Base-by-base conservation (phyloP, 371 early-diverging fungal genomes). In the Mortierella sp. region DNA sequence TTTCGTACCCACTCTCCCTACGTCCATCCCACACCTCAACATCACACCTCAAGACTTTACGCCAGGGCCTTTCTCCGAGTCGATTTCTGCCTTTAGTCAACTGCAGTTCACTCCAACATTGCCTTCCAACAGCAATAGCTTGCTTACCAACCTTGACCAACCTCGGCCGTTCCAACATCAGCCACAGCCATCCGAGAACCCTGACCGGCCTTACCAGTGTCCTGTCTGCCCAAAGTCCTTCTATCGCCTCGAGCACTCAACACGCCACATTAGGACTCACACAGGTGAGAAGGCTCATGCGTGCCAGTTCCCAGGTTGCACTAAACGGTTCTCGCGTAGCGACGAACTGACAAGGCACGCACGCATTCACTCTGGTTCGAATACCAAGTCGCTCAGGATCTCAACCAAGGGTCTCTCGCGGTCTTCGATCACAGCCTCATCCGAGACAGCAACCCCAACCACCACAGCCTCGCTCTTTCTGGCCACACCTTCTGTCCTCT, bases 221-320 rank as follows among this genome's bases (percentile, higher is more conserved):
- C 90, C 90, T n/a, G 84, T 85, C 63, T 91, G 90, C 75, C 85
- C 85, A 19, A 91, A 89, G 81, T 87, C 90, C 16, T 91, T 92
- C 67, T 86, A 83, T 66, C 89, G 90, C 14, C 84, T 90, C 23
- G 91, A 91, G 71, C 91, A 90, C 74, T 87, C 89, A 71, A 87
- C 85, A 7, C 87, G 93, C 21, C 95, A 96, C 80, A 89, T 92
- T 57, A 85, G 92, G 61, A 94, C 93, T 2, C 96, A 95, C 68
- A 94, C 95, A 7, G 94, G 94, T n/a, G 94, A 94, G 69, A 91
- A 89, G 45, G 91, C 94, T 2, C 91, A 87, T 81, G 85, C 76
- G 11, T 94, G 95, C 80, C 80, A 82, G 15, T 84, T 81, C 61
- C 83, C 84, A 15, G 85, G 86, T 59, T 95, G 95, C 68, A 84